phyloP scores from a whole-genome alignment of 768 basidiomycete species.

The Pholiota molesta region DNA sequence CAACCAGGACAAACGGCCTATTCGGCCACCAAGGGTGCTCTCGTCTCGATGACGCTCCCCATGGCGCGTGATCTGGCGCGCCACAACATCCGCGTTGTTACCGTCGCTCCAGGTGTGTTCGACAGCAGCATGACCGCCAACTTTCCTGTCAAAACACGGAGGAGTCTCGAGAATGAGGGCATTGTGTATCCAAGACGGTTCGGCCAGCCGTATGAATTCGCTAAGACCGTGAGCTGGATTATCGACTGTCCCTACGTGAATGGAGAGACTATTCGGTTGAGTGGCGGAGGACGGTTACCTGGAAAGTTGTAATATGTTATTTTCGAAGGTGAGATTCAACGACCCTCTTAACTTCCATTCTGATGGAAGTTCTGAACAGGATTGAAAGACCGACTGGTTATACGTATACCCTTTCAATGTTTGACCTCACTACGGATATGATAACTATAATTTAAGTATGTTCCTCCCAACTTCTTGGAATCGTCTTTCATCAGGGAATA shows the following conservation, averaged over 20 bases:
- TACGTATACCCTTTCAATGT: background rate
- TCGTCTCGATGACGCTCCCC: slow-evolving; percentile 60
- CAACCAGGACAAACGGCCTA: slow-evolving; percentile 63
- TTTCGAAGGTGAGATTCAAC: background rate
- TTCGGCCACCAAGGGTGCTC: slow-evolving; percentile 57
- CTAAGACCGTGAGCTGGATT: slow-evolving; percentile 50
- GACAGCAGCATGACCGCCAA: slow-evolving; percentile 44
- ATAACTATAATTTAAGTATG: too few relatives aligned
- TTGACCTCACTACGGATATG: background rate
- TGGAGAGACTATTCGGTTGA: slow-evolving; percentile 52
- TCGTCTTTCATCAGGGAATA: too few relatives aligned
- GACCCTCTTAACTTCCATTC: background rate
- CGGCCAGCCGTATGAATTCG: slow-evolving; percentile 52
- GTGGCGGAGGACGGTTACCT: slow-evolving; percentile 44
- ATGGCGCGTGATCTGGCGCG: slow-evolving; percentile 61
- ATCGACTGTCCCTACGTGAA: slow-evolving; percentile 58
- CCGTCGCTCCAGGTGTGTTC: slow-evolving; percentile 60
- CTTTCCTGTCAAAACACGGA: slow-evolving; percentile 38
- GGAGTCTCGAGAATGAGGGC: slow-evolving; percentile 41
- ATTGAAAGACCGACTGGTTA: background rate
- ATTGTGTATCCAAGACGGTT: slow-evolving; percentile 49
- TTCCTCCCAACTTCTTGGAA: too few relatives aligned
- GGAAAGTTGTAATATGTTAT: slow-evolving; percentile 31
- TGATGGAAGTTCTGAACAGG: background rate
- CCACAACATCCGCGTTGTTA: slow-evolving; percentile 55